phyloP scores from a whole-genome alignment of 306 rosid genomes.

The Lagenaria siceraria region DNA sequence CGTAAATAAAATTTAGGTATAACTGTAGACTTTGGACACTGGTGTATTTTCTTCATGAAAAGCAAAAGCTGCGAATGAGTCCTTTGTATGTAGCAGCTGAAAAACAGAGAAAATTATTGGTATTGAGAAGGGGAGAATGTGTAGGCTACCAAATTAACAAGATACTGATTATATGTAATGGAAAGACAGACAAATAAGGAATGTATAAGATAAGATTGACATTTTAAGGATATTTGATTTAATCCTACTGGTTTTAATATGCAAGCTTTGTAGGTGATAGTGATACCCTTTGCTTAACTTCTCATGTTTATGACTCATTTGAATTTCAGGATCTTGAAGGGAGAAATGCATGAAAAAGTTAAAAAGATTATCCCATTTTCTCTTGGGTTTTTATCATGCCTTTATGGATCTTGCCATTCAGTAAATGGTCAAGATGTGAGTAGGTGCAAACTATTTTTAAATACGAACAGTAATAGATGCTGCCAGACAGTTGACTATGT shows the following conservation, averaged over 20 bases:
- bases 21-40: not conserved
- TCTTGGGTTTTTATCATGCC: conserved; percentile 84
- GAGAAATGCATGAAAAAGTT: conserved; percentile 39
- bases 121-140: not conserved
- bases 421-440: conserved; percentile 21
- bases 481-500: conserved; percentile 42
- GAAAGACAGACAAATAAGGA: not conserved
- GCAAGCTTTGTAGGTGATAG: not conserved
- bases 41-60: not conserved
- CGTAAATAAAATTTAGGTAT: not conserved
- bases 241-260: not conserved
- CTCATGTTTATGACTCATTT: conserved; percentile 14
- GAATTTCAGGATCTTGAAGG: conserved; percentile 39
- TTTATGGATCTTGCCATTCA: conserved; percentile 52
- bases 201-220: not conserved
- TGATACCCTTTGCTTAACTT: not conserved
- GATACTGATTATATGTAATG: not conserved
- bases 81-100: not conserved
- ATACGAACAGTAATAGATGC: conserved; percentile 24
- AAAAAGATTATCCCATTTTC: conserved; percentile 49
- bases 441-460: conserved; percentile 42
- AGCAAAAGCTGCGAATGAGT: not conserved
- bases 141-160: not conserved
- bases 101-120: not conserved
- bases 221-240: not conserved